Percentiles rank a stretch among this genome's conserved stretches.
These are phyloP conservation scores for Sugiyamaella paludigena DNA, from an alignment of 1,139 yeast species.

Conservation along the genomic window DNA sequence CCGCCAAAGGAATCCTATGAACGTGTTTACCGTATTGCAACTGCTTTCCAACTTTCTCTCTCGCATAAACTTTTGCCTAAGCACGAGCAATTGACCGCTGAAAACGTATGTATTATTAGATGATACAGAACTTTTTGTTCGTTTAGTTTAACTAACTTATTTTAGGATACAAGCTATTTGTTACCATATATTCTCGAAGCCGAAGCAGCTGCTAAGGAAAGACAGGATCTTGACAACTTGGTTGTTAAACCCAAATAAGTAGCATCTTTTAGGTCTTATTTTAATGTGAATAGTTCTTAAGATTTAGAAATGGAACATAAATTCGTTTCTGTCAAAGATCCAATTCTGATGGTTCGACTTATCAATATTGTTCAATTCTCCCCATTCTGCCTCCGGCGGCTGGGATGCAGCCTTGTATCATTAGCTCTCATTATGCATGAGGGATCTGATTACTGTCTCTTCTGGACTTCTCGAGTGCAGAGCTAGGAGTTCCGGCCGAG, in stretches of 20 bases:
- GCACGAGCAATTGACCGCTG: conserved; percentile 72
- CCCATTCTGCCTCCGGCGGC: no score
- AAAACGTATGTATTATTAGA: conserved; percentile 43
- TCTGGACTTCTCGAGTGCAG: no score
- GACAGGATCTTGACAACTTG: conserved; percentile 82
- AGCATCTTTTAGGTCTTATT: background rate
- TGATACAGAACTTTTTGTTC: background rate
- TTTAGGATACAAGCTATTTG: conserved; percentile 69
- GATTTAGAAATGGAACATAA: no score
- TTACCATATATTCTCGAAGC: conserved; percentile 90
- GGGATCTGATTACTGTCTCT: no score
- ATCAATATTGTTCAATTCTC: no score
- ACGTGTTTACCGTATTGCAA: conserved; percentile 85
- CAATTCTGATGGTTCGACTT: no score
- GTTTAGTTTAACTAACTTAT: conserved; percentile 2
- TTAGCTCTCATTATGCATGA: no score
- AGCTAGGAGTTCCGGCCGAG: no score
- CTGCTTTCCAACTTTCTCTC: conserved; percentile 85
- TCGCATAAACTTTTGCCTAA: conserved; percentile 84
- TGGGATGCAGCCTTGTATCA: no score
- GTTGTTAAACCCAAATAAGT: conserved; percentile 31
- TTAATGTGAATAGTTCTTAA: background rate
- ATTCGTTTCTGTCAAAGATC: no score
- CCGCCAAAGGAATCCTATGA: conserved; percentile 83
- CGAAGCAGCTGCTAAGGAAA: conserved; percentile 88